phyloP scores from a whole-genome alignment of 2,329 filamentous ascomycete genomes.

The Verticillium dahliae region DNA sequence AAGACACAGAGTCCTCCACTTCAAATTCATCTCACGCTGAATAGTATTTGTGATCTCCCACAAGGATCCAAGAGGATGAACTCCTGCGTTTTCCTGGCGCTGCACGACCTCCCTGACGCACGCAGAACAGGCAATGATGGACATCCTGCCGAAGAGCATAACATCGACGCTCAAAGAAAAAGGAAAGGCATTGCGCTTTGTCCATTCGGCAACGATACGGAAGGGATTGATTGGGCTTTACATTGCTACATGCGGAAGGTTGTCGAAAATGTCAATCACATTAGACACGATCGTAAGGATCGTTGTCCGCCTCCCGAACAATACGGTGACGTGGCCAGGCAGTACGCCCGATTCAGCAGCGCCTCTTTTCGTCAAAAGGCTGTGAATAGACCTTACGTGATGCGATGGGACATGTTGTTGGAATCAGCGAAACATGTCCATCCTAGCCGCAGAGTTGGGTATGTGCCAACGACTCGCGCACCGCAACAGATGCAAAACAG shows the following conservation, averaged over 20 bases:
- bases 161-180: neutral
- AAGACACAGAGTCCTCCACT: too few relatives aligned
- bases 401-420: neutral
- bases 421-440: neutral
- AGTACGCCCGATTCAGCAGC: neutral
- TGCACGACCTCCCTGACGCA: neutral
- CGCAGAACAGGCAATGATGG: neutral
- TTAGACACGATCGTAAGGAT: neutral
- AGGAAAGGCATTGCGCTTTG: neutral
- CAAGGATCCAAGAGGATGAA: neutral
- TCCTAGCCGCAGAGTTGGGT: neutral
- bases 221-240: neutral
- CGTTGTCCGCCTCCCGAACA: neutral
- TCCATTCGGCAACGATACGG: neutral
- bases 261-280: neutral
- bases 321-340: neutral
- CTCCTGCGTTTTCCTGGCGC: neutral
- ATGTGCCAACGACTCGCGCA: neutral
- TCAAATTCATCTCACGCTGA: too few relatives aligned
- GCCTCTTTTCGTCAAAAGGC: neutral
- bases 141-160: neutral
- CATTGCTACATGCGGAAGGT: neutral
- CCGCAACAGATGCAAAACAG: neutral
- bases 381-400: neutral
- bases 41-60: too few relatives aligned